These are phyloP conservation scores for Escovopsis sp. DNA, from an alignment of 2,329 filamentous ascomycete species.

Conservation along the genomic window DNA sequence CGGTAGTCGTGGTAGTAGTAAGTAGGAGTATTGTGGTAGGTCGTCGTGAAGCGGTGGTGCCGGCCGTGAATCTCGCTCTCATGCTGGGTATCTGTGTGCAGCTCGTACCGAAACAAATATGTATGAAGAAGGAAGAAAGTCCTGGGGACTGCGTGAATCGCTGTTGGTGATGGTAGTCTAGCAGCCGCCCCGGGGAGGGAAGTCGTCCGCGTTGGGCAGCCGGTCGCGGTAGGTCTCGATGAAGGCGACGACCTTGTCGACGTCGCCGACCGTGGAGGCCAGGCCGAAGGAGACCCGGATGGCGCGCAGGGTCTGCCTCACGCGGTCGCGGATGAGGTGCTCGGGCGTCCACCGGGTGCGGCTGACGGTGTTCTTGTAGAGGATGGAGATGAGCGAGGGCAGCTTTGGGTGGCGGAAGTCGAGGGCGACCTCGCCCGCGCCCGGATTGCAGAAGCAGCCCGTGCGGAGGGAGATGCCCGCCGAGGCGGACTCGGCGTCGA, in stretches of 20 bases:
- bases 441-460: constrained; percentile 28
- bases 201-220: neutral
- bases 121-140: too few species aligned
- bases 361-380: neutral
- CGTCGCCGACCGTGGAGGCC: constrained; percentile 18
- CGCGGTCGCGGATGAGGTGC: constrained; percentile 9
- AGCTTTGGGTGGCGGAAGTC: constrained; percentile 8
- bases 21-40: too few species aligned
- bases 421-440: constrained; percentile 21
- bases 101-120: too few species aligned
- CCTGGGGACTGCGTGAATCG: too few species aligned
- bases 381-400: neutral
- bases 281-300: constrained; percentile 24
- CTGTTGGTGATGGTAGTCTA: neutral
- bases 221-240: constrained; percentile 18
- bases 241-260: constrained; percentile 22
- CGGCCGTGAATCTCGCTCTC: too few species aligned
- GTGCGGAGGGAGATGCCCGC: constrained; percentile 23
- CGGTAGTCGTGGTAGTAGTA: too few species aligned
- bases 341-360: constrained; percentile 7
- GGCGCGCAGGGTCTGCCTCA: constrained; percentile 9
- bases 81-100: too few species aligned
- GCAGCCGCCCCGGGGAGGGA: neutral
- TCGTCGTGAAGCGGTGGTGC: too few species aligned
- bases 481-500: constrained; percentile 17